phyloP scores from a whole-genome alignment of 2,329 filamentous ascomycete genomes.

The Pseudogymnoascus sp. region DNA sequence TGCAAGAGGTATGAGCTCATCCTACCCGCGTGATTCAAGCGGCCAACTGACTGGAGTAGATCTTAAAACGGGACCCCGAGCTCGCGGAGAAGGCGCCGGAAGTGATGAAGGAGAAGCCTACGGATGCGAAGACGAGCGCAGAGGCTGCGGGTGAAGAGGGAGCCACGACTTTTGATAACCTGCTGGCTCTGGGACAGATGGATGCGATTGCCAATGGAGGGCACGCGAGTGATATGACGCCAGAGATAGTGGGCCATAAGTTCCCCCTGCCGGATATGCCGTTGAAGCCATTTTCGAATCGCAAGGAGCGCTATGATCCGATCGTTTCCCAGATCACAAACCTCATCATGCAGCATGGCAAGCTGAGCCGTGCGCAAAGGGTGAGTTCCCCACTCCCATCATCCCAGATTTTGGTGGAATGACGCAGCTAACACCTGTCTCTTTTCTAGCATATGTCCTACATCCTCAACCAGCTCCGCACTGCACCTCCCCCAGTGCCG shows the following conservation, averaged over 20 bases:
- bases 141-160: constrained; percentile 23
- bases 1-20: constrained; percentile 51
- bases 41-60: constrained; percentile 35
- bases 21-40: constrained; percentile 2
- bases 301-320: constrained; percentile 79
- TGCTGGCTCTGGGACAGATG: constrained; percentile 27
- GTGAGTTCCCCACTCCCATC: constrained; percentile 40
- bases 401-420: not conserved
- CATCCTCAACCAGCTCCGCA: constrained; percentile 79
- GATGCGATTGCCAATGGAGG: constrained; percentile 24
- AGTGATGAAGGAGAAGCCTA: constrained; percentile 56
- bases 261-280: constrained; percentile 66
- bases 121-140: constrained; percentile 21
- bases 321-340: constrained; percentile 83
- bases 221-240: constrained; percentile 17
- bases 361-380: constrained; percentile 82
- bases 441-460: constrained; percentile 67
- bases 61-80: constrained; percentile 57
- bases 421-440: constrained; percentile 7
- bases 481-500: constrained; percentile 69
- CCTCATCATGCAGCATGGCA: constrained; percentile 85
- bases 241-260: constrained; percentile 40
- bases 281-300: constrained; percentile 53
- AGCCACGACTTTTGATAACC: constrained; percentile 27
- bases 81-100: constrained; percentile 57